phyloP scores from a whole-genome alignment of 805 yeast genomes.

The Huiozyma naganishii region DNA sequence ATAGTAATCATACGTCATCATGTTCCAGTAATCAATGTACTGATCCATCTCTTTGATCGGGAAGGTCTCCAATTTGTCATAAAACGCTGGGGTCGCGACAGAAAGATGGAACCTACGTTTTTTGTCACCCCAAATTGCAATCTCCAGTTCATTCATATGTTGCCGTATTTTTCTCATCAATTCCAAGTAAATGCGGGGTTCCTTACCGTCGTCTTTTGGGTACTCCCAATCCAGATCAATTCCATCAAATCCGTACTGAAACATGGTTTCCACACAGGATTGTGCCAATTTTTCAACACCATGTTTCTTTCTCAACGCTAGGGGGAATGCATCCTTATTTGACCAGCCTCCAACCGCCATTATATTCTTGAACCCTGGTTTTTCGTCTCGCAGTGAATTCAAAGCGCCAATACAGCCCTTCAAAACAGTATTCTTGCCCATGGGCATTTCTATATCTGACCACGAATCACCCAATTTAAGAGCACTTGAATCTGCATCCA shows the following conservation, averaged over 20 bases:
- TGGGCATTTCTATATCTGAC: conserved; percentile 45
- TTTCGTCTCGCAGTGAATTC: conserved; percentile 24
- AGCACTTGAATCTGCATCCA: conserved; percentile 44
- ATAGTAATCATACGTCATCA: conserved; percentile 85
- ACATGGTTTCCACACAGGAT: conserved; percentile 38
- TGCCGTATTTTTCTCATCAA: conserved; percentile 34
- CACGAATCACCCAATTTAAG: conserved; percentile 49
- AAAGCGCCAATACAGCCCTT: conserved; percentile 45
- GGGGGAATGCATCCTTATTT: conserved; percentile 38
- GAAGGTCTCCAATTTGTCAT: conserved; percentile 34
- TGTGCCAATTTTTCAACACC: conserved; percentile 38
- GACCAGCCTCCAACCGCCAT: conserved; percentile 86
- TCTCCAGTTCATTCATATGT: conserved; percentile 33
- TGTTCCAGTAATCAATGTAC: conserved; percentile 59
- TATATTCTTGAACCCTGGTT: conserved; percentile 35
- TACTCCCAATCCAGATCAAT: conserved; percentile 94
- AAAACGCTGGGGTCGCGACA: conserved; percentile 67
- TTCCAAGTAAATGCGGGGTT: conserved; percentile 35
- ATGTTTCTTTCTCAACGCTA: conserved; percentile 29
- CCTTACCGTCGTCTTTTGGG: conserved; percentile 38
- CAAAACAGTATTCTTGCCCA: conserved; percentile 7
- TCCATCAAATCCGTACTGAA: conserved; percentile 68
- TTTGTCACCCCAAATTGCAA: conserved; percentile 9
- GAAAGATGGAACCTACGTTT: conserved; percentile 38
- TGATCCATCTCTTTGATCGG: conserved; percentile 45